phyloP scores from a whole-genome alignment of 371 early-diverging fungal species.

The Gilbertella persicaria region DNA sequence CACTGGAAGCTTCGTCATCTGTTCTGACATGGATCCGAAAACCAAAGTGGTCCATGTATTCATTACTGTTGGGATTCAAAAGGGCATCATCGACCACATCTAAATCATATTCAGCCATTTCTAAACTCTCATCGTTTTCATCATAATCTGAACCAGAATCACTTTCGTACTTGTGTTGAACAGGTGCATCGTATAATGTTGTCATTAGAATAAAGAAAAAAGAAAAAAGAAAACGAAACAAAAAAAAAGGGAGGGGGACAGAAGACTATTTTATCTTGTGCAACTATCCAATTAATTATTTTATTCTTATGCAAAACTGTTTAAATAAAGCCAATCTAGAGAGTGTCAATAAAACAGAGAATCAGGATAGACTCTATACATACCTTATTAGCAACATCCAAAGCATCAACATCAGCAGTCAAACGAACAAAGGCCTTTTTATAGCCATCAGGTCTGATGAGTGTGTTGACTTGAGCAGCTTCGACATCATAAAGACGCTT shows the following conservation, averaged over 20 bases:
- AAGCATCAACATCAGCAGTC: conserved; percentile 92
- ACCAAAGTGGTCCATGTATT: conserved; percentile 47
- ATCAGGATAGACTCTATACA: not conserved
- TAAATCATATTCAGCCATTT: conserved; percentile 37
- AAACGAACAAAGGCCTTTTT: conserved; percentile 99
- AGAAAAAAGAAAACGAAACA: not conserved
- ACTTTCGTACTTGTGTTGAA: not conserved
- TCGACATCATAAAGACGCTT: conserved; percentile 94
- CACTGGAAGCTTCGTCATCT: conserved; percentile 42
- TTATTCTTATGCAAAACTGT: too few relatives aligned
- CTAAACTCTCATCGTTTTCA: conserved; percentile 8
- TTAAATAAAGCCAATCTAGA: conserved; percentile 41
- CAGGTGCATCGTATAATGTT: conserved; percentile 10
- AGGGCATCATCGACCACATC: conserved; percentile 49
- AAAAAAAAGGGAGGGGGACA: not conserved
- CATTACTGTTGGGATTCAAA: conserved; percentile 34
- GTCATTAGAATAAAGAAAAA: not conserved
- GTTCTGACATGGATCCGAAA: conserved; percentile 45
- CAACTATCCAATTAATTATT: not conserved
- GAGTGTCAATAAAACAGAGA: not conserved
- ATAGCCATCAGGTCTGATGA: conserved; percentile 92
- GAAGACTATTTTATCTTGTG: not conserved
- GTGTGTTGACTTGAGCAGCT: conserved; percentile 93
- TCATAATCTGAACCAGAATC: conserved; percentile 13
- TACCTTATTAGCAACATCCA: conserved; percentile 95